Base-by-base conservation (phyloP, 805 yeast species). In the Spathaspora gorwiae region DNA sequence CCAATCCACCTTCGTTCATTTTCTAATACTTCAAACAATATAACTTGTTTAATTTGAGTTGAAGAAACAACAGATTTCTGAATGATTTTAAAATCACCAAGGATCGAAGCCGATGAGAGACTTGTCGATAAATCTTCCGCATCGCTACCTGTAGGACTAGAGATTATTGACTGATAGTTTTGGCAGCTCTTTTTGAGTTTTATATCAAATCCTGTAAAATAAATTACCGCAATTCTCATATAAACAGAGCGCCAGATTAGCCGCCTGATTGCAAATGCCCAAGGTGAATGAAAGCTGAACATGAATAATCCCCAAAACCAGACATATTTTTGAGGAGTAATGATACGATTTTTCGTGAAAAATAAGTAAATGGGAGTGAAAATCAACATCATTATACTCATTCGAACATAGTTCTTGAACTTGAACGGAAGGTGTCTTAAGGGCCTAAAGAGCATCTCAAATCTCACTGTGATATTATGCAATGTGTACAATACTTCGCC, bases 1-100 rank as follows among this genome's bases (percentile, higher is more conserved):
- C 82, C 84, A 3, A 80, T 32, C 84, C 85, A 80, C 39, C 84
- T 62, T 52, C 87, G 65, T 55, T 81, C 81, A 51, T 81, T 76
- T 52, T 81, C 83, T 34, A 75, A 55, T 1, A 81, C 62, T 40
- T 72, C 75, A 48, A 81, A 80, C 43, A 72, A 65, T 1, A 81
- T 68, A 3, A 72, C 64, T 51, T 78, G 79, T 19, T 73, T 73
- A 30, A 72, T 55, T 46, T 64, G 73, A 8, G 75, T 68, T 3
- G 76, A 65, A 0, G 75, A 67, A 3, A 65, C 59, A 5, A 65
- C 59, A 3, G 60, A 54, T 40, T 71, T 74, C 32, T 62, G 64
- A 31, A 73, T 36, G 19, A 75, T 65, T 39, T 60, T 70, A 54
- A 69, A 71, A 46, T 69, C 71, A 39, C 62, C 58, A 30, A 66